Conservation (phyloP, 495 filamentous ascomycete genomes). For the Podospora pseudopauciseta region DNA sequence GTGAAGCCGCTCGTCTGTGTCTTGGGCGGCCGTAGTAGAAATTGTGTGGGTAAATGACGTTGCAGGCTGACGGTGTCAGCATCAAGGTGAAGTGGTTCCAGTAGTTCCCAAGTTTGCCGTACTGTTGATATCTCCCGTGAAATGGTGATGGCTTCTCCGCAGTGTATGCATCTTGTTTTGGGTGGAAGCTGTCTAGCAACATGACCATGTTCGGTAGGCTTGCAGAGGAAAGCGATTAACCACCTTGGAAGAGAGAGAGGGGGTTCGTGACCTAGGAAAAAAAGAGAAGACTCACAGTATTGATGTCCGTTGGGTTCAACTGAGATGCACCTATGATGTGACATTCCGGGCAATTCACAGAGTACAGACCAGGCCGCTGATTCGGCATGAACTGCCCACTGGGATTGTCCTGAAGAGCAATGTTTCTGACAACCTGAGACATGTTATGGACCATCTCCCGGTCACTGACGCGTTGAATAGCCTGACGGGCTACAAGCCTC, state of each 20-base stretch:
- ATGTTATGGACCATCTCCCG: slow-evolving; percentile 32
- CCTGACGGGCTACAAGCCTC: slow-evolving; percentile 30
- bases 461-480: slow-evolving; percentile 35
- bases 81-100: slow-evolving; percentile 33
- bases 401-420: slow-evolving; percentile 34
- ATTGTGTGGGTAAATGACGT: slow-evolving; percentile 32
- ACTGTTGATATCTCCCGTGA: slow-evolving; percentile 31
- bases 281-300: neutral
- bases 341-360: slow-evolving; percentile 30
- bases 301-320: slow-evolving; percentile 23
- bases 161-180: slow-evolving; percentile 29
- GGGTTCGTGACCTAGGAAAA: no score
- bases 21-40: slow-evolving; percentile 32
- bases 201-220: slow-evolving; percentile 20
- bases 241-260: neutral
- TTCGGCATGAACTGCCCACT: slow-evolving; percentile 20
- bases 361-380: slow-evolving; percentile 30
- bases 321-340: slow-evolving; percentile 36
- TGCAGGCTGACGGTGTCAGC: slow-evolving; percentile 37
- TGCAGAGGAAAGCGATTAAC: slow-evolving; percentile 4
- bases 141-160: slow-evolving; percentile 28
- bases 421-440: slow-evolving; percentile 29
- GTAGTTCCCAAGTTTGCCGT: slow-evolving; percentile 32
- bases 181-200: slow-evolving; percentile 24
- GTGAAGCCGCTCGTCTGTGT: slow-evolving; percentile 22